Evolutionary conservation across 768 basidiomycete species (phyloP).

Genomic region (Candolleomyces eurysporus): DNA sequence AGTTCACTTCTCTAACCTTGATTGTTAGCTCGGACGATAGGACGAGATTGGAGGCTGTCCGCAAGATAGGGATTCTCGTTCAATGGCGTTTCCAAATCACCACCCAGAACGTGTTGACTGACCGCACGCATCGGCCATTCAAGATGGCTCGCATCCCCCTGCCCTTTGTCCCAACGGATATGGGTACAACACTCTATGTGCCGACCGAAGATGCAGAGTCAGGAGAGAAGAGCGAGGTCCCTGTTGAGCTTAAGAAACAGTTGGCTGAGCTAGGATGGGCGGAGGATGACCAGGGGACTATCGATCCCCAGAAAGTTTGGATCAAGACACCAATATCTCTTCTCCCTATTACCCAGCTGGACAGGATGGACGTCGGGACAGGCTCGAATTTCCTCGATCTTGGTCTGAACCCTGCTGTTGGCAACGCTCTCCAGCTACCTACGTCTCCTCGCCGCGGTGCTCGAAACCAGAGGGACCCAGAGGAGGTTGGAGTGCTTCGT

Average conservation of each 20-base stretch:
- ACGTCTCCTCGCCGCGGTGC: constrained; percentile 24
- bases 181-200: constrained; percentile 61
- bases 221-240: constrained; percentile 54
- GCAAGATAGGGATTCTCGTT: constrained; percentile 52
- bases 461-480: constrained; percentile 13
- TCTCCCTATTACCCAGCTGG: constrained; percentile 55
- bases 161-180: constrained; percentile 74
- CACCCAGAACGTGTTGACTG: constrained; percentile 57
- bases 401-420: constrained; percentile 4
- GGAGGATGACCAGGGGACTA: constrained; percentile 47
- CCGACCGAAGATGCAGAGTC: constrained; percentile 50
- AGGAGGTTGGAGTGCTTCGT: constrained; percentile 41
- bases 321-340: constrained; percentile 65
- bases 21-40: constrained; percentile 43
- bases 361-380: constrained; percentile 41
- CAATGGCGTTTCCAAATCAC: constrained; percentile 72
- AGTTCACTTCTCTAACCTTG: neutral
- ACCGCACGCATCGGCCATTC: constrained; percentile 66
- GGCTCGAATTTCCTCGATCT: neutral
- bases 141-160: constrained; percentile 67
- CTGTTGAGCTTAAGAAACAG: constrained; percentile 60
- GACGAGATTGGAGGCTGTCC: constrained; percentile 51
- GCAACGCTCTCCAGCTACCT: constrained; percentile 28
- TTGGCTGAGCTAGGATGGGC: constrained; percentile 77
- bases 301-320: constrained; percentile 57